Evolutionary conservation across 495 filamentous ascomycete genomes (phyloP).

Genomic region (Penicillium goetzii): DNA sequence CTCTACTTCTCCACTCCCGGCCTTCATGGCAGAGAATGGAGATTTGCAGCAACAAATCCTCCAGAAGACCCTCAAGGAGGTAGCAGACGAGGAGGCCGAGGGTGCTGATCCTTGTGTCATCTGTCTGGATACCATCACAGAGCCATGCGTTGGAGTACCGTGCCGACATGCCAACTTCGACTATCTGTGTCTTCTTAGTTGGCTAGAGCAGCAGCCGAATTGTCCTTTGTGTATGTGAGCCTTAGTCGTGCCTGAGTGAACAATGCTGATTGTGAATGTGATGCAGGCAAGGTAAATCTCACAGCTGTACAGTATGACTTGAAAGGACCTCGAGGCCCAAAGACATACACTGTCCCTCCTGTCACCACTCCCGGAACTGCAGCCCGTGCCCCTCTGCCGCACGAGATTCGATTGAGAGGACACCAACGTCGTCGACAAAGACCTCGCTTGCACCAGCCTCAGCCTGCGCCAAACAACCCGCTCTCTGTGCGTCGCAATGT

Average conservation of each 20-base stretch:
- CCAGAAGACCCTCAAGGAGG: conserved; percentile 49
- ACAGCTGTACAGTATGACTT: conserved; percentile 70
- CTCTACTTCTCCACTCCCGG: neutral
- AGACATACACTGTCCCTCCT: conserved; percentile 54
- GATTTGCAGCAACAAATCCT: conserved; percentile 48
- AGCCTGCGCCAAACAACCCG: conserved; percentile 54
- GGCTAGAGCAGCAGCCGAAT: conserved; percentile 71
- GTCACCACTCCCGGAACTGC: conserved; percentile 12
- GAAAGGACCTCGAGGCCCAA: conserved; percentile 53
- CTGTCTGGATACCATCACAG: conserved; percentile 75
- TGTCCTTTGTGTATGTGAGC: conserved; percentile 73
- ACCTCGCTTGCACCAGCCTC: conserved; percentile 27
- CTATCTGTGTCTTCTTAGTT: conserved; percentile 80
- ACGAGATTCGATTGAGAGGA: neutral
- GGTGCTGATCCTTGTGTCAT: conserved; percentile 53
- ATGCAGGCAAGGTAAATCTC: conserved; percentile 63
- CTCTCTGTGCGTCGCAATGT: conserved; percentile 71
- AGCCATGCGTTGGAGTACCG: conserved; percentile 69
- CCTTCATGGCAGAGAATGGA: conserved; percentile 45
- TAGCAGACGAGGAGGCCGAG: conserved; percentile 41
- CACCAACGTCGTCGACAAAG: conserved; percentile 32
- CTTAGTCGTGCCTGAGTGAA: neutral
- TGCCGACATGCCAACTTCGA: conserved; percentile 84
- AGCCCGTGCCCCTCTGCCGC: conserved; percentile 5
- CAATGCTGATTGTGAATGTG: conserved; percentile 18